Base-by-base conservation (phyloP, 2,329 filamentous ascomycete species). In the Xylaria sp. region DNA sequence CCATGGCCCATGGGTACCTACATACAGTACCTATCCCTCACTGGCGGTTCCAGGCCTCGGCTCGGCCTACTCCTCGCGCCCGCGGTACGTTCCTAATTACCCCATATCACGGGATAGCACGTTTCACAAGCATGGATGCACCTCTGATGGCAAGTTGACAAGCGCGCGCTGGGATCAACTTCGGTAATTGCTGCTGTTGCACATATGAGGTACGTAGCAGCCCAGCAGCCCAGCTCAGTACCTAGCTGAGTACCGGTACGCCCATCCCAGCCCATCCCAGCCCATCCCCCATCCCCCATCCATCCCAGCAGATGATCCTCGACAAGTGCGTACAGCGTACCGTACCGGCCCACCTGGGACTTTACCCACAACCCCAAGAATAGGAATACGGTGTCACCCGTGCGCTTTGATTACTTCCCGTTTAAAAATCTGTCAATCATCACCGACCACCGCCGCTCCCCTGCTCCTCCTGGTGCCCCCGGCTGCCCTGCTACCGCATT, bases 61-160 rank as follows among this genome's bases (percentile, higher is more conserved):
- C 22, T 53, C 42, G 34, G 39, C 44, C n/a, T 49, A 49, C 48
- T 46, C 55, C 44, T 61, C 56, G 58, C 52, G 44, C 56, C 54
- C 13, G 56, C 42, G 29, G 29, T 34, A 34, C 29, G 16, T 51
- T 56, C 55, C 48, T 59, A 59, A 59, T 59, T 61, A 61, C 56
- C 55, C 58, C 58, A 61, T 61, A 59, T 56, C 29, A 60, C 54
- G 43, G n/a, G 51, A 59, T 52, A 59, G 58, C 56, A 61, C 56
- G 58, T 61, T 61, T 59, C 58, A 61, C 58, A 61, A 52, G 48
- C 52, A 61, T 61, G 48, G 49, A 61, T 61, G 56, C 50, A 56
- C 18, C 52, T 50, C 22, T 54, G 50, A 50, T 59, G 55, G 59
- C 59, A 61, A 56, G 56, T 59, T 56, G 50, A 61, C 58, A 61